Conservation (phyloP, 2,329 filamentous ascomycete genomes). For the Claviceps maximensis region DNA sequence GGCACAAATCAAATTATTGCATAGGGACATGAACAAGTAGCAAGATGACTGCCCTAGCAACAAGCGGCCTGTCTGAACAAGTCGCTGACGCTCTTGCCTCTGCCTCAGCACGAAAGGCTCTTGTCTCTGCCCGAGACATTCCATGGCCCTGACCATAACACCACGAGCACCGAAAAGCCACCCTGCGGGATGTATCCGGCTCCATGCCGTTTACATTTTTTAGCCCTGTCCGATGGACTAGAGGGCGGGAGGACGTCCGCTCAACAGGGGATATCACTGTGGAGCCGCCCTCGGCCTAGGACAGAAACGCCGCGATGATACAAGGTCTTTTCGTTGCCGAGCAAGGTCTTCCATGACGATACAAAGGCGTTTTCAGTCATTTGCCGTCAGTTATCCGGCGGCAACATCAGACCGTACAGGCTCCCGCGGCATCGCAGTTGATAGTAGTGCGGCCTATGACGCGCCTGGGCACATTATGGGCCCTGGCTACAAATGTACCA, state of each 20-base stretch:
- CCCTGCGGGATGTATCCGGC: not conserved
- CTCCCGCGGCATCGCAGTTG: not conserved
- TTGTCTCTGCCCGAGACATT: constrained; percentile 9
- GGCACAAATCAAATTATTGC: not conserved
- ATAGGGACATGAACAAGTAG: not conserved
- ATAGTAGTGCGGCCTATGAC: not conserved
- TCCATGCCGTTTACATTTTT: not conserved
- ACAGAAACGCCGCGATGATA: not conserved
- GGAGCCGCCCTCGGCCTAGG: not conserved
- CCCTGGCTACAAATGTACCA: not conserved
- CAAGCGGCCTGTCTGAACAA: not conserved
- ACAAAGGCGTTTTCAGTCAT: not conserved
- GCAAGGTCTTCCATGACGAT: not conserved
- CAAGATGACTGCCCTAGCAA: not conserved
- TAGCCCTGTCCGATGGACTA: not conserved
- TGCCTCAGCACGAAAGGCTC: constrained; percentile 1
- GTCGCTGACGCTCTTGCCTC: not conserved
- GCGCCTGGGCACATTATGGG: not conserved
- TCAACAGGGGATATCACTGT: constrained; percentile 3
- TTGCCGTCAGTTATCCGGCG: not conserved
- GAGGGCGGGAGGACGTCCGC: constrained; percentile 8
- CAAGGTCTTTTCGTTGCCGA: not conserved
- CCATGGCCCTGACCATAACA: constrained; percentile 5
- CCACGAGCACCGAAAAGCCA: constrained; percentile 1
- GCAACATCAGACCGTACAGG: not conserved